These are phyloP conservation scores for Suillus decipiens DNA, from an alignment of 768 basidiomycete species.

Conservation along the genomic window DNA sequence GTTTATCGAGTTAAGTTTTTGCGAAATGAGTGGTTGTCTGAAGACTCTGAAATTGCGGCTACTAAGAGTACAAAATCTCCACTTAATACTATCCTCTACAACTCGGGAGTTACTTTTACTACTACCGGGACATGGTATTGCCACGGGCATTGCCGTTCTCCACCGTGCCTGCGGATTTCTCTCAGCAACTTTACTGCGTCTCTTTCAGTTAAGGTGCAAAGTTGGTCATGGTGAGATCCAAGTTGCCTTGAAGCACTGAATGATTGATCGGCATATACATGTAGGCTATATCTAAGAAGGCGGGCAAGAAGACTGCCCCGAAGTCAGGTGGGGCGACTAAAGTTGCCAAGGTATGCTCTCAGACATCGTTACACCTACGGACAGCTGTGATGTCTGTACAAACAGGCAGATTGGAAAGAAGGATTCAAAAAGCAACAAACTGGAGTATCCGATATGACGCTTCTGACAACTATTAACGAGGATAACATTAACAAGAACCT, in stretches of 20 bases:
- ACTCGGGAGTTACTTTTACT: neutral
- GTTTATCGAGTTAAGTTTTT: neutral
- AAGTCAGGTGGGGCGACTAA: constrained; percentile 60
- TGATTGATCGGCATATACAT: neutral
- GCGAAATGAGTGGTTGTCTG: neutral
- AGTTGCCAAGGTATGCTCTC: constrained; percentile 69
- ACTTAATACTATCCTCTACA: no score
- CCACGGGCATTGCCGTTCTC: constrained; percentile 6
- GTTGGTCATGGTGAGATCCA: constrained; percentile 5
- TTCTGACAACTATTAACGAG: constrained; percentile 95
- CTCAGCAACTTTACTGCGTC: neutral
- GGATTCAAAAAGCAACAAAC: constrained; percentile 99
- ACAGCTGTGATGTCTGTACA: constrained; percentile 14
- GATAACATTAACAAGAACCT: constrained; percentile 98
- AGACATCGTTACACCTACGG: constrained; percentile 2
- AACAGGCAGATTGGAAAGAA: constrained; percentile 98
- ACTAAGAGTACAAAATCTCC: neutral
- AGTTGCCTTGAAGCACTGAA: neutral
- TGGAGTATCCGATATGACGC: constrained; percentile 98
- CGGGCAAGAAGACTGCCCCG: constrained; percentile 77
- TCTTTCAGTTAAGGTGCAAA: neutral
- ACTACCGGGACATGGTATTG: neutral
- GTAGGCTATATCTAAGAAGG: constrained; percentile 88
- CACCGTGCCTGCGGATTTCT: constrained; percentile 6
- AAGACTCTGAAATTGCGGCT: no score